phyloP scores from a whole-genome alignment of 2,329 filamentous ascomycete species.

The Orbilia quercus region DNA sequence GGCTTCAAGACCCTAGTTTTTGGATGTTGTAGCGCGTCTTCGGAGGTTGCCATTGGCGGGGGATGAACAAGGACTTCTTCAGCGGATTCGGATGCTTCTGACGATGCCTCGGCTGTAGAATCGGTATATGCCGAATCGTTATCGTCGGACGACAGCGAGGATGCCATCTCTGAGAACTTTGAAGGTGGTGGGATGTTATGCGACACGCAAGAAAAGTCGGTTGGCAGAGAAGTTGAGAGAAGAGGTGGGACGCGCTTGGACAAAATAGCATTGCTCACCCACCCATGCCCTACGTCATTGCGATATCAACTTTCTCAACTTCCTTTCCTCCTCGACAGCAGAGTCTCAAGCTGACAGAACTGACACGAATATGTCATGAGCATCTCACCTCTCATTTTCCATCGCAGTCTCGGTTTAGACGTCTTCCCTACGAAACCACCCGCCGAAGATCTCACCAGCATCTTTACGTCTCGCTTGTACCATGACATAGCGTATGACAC shows the following conservation, averaged over 20 bases:
- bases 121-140: slow-evolving; percentile 24
- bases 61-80: background rate
- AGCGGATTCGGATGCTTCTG: slow-evolving; percentile 13
- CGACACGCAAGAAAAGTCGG: slow-evolving; percentile 24
- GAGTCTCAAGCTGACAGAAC: slow-evolving; percentile 1
- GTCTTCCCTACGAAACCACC: slow-evolving; percentile 15
- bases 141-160: slow-evolving; percentile 18
- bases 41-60: background rate
- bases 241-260: slow-evolving; percentile 13
- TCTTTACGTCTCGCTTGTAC: slow-evolving; percentile 33
- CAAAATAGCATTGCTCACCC: slow-evolving; percentile 1
- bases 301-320: background rate
- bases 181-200: background rate
- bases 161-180: slow-evolving; percentile 23
- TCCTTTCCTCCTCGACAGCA: background rate
- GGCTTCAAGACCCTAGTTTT: slow-evolving; percentile 14
- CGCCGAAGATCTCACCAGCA: slow-evolving; percentile 15
- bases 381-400: slow-evolving; percentile 40
- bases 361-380: slow-evolving; percentile 49
- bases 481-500: slow-evolving; percentile 38
- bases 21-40: background rate
- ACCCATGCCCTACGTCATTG: slow-evolving; percentile 10
- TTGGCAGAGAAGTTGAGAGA: background rate
- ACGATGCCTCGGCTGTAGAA: slow-evolving; percentile 19
- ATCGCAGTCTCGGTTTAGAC: slow-evolving; percentile 34